Conservation (phyloP, 345 rosid genomes). For the Eutrema japonicum region DNA sequence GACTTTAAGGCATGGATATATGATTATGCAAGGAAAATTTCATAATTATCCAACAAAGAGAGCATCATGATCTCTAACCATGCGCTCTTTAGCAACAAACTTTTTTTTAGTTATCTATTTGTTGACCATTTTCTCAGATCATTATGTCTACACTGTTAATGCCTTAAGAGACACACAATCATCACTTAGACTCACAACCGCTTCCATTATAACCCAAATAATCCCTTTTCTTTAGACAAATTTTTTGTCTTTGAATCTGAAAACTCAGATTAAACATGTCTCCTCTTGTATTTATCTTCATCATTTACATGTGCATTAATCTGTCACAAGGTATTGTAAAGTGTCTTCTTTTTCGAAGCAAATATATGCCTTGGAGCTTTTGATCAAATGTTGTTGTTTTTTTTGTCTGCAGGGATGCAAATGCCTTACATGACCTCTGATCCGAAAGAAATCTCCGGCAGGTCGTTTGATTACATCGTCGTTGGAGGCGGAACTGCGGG, state of each 20-base stretch:
- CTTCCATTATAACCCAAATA: constrained; percentile 33
- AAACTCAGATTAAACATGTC: constrained; percentile 33
- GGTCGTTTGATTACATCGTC: constrained; percentile 71
- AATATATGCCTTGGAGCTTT: neutral
- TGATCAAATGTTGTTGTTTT: neutral
- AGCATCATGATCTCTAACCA: constrained; percentile 44
- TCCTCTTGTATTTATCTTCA: constrained; percentile 24
- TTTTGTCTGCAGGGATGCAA: constrained; percentile 45
- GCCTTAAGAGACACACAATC: constrained; percentile 31
- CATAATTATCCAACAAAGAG: constrained; percentile 39
- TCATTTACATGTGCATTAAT: constrained; percentile 29
- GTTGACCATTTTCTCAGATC: constrained; percentile 30
- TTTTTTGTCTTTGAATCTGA: neutral
- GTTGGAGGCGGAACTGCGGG: constrained; percentile 80
- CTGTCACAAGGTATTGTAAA: constrained; percentile 31
- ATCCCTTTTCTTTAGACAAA: constrained; percentile 25
- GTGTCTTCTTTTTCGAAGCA: neutral
- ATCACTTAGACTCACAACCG: constrained; percentile 33
- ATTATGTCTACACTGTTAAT: constrained; percentile 36
- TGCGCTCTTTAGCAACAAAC: constrained; percentile 36
- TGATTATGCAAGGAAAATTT: constrained; percentile 31
- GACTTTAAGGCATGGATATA: constrained; percentile 32
- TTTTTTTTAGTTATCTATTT: neutral
- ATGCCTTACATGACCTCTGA: constrained; percentile 67
- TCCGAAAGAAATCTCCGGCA: constrained; percentile 57